Percentiles rank a stretch among this genome's conserved stretches.
phyloP scores from a whole-genome alignment of 2,329 filamentous ascomycete genomes.

The Aspergillus carbonarius region DNA sequence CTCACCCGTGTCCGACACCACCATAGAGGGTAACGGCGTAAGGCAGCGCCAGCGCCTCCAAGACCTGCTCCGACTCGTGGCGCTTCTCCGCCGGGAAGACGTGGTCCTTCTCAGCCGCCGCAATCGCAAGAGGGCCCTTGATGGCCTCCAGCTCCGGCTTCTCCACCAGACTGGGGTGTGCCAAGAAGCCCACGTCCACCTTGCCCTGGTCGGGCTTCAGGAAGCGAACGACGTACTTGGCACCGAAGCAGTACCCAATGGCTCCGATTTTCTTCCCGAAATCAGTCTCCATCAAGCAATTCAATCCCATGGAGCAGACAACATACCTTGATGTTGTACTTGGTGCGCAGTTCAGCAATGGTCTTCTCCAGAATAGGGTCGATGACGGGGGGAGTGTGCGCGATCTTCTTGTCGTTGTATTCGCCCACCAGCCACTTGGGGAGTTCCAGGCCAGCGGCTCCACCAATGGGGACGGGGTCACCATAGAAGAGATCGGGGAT shows the following conservation, averaged over 20 bases:
- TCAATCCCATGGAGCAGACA: not conserved
- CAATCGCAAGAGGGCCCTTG: slow-evolving; percentile 63
- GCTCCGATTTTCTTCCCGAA: slow-evolving; percentile 1
- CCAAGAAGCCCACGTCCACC: slow-evolving; percentile 66
- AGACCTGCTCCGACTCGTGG: slow-evolving; percentile 60
- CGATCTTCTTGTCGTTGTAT: slow-evolving; percentile 17
- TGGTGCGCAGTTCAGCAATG: slow-evolving; percentile 29
- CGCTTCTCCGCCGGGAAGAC: slow-evolving; percentile 63
- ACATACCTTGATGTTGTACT: slow-evolving; percentile 5
- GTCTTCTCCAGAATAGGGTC: slow-evolving; percentile 51
- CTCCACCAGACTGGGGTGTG: slow-evolving; percentile 71
- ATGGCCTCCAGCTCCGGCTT: slow-evolving; percentile 63
- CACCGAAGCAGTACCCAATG: slow-evolving; percentile 11
- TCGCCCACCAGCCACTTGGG: slow-evolving; percentile 49
- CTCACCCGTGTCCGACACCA: slow-evolving; percentile 8
- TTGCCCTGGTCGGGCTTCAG: slow-evolving; percentile 53
- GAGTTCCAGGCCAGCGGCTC: slow-evolving; percentile 49
- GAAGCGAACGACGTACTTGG: slow-evolving; percentile 67
- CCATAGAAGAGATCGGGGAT: slow-evolving; percentile 68
- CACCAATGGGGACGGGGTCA: slow-evolving; percentile 58
- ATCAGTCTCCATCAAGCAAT: not conserved
- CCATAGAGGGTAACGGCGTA: slow-evolving; percentile 2
- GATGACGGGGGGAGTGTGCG: slow-evolving; percentile 43
- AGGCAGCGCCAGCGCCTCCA: slow-evolving; percentile 42
- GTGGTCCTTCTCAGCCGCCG: slow-evolving; percentile 58